Evolutionary conservation across 768 basidiomycete species (phyloP), one percentile per base, ranked within the genome.

Genomic region (Tricholomella constricta): DNA sequence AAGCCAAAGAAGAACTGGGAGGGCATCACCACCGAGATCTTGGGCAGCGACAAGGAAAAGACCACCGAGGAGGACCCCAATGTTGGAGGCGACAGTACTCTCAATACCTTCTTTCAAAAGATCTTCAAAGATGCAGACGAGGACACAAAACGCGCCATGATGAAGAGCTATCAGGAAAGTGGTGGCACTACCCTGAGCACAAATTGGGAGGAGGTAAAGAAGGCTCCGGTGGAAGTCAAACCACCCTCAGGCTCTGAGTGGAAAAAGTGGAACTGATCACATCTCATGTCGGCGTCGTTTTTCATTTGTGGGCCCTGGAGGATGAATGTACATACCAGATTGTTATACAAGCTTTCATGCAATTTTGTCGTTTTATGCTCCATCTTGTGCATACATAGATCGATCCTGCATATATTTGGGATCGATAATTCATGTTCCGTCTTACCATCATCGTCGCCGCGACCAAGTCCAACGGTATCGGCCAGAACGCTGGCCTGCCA

Each of bases 111-210:
- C 74, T 95, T 95, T 83, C 89, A 91, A 65, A 89, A 91, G 74
- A 83, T 99, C 56, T 99, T 89, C 63, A 78, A 81, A 6, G 91
- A 90, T 67, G 90, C 95, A 22, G 94, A 97, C 60, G 91, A 94
- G 0, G 91, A 99, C 62, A 92, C 95, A 12, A 84, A 79, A 62
- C 82, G 86, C 32, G 97, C 97, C 3, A 99, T 99, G 94, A 85
- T 98, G 86, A 99, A 99, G 81, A 95, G 92, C 65, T 98, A 91
- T 69, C 78, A 80, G 55, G 96, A 99, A 76, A 93, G 91, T 60
- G 94, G 94, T 6, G 97, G 97, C 7, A 99, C 97, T 8, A 88
- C 93, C 0, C 76, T 99, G 35, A 94, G 91, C 72, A 99, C 96
- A 0, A 93, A 97, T 68, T 99, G 96, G 96, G 84, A 83, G 4